phyloP scores from a whole-genome alignment of 176 grass and related monocot genomes.

The Triticum urartu region DNA sequence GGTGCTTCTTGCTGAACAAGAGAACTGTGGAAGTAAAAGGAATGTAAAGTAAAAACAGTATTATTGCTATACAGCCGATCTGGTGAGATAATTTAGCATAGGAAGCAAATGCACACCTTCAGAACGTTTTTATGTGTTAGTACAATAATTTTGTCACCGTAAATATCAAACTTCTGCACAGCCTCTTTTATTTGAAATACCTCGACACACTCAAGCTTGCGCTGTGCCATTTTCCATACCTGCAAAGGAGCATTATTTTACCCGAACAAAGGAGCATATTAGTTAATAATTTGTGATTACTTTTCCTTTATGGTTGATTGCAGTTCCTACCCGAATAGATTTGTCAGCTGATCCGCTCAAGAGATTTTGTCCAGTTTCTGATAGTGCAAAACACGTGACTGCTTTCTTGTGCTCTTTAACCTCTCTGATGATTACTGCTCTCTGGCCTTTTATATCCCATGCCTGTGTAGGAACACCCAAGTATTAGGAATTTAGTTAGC shows the following conservation, averaged over 20 bases:
- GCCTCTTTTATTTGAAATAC: conserved; percentile 83
- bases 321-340: conserved; percentile 76
- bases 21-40: conserved; percentile 56
- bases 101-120: conserved; percentile 50
- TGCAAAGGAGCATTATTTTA: conserved; percentile 32
- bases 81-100: not conserved
- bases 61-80: conserved; percentile 7
- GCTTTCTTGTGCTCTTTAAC: conserved; percentile 79
- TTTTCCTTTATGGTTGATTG: conserved; percentile 10
- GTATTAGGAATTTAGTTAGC: conserved; percentile 6
- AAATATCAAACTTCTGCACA: conserved; percentile 70
- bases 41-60: conserved; percentile 18
- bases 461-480: conserved; percentile 44
- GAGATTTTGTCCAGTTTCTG: conserved; percentile 70
- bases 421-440: conserved; percentile 72
- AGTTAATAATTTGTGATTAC: not conserved
- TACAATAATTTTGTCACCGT: conserved; percentile 62
- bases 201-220: conserved; percentile 82
- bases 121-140: conserved; percentile 58
- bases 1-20: conserved; percentile 67
- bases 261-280: conserved; percentile 14
- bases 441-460: conserved; percentile 94
- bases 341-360: conserved; percentile 92
- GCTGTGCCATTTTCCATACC: conserved; percentile 88
- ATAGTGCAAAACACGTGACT: conserved; percentile 79